Percentiles rank a stretch among this genome's conserved stretches.
phyloP scores from a whole-genome alignment of 2,329 filamentous ascomycete genomes.

The Penicillium paneum region DNA sequence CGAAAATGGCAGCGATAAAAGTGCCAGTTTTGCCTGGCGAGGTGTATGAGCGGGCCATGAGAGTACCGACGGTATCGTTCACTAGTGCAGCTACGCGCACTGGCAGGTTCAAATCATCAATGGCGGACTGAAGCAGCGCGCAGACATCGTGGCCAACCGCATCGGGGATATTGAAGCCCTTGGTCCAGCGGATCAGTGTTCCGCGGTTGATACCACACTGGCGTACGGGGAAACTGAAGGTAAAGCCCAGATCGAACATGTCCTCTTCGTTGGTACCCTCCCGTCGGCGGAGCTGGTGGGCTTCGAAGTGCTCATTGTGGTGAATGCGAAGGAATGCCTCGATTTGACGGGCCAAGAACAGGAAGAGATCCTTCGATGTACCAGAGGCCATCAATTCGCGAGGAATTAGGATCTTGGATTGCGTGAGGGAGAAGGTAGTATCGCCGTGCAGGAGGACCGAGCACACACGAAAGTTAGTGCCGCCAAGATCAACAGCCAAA shows the following conservation, averaged over 20 bases:
- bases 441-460: conserved; percentile 91
- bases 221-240: conserved; percentile 94
- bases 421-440: conserved; percentile 89
- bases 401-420: conserved; percentile 88
- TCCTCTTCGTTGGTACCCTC: conserved; percentile 66
- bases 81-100: conserved; percentile 94
- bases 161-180: conserved; percentile 96
- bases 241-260: conserved; percentile 94
- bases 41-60: conserved; percentile 96
- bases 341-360: conserved; percentile 90
- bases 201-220: conserved; percentile 95
- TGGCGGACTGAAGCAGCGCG: conserved; percentile 79
- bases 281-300: conserved; percentile 62
- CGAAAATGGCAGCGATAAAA: conserved; percentile 93
- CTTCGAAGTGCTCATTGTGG: conserved; percentile 80
- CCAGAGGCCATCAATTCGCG: conserved; percentile 85
- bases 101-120: conserved; percentile 79
- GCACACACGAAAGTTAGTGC: conserved; percentile 97
- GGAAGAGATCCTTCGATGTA: conserved; percentile 81
- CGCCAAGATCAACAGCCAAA: conserved; percentile 94
- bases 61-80: conserved; percentile 94
- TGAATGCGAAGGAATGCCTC: conserved; percentile 82
- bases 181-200: conserved; percentile 92
- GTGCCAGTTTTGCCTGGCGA: conserved; percentile 83
- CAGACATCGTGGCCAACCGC: conserved; percentile 94